Percentiles rank a stretch among this genome's conserved stretches.
These are phyloP conservation scores for Thermothelomyces thermophilus DNA, from an alignment of 2,329 filamentous ascomycete species.

Conservation along the genomic window DNA sequence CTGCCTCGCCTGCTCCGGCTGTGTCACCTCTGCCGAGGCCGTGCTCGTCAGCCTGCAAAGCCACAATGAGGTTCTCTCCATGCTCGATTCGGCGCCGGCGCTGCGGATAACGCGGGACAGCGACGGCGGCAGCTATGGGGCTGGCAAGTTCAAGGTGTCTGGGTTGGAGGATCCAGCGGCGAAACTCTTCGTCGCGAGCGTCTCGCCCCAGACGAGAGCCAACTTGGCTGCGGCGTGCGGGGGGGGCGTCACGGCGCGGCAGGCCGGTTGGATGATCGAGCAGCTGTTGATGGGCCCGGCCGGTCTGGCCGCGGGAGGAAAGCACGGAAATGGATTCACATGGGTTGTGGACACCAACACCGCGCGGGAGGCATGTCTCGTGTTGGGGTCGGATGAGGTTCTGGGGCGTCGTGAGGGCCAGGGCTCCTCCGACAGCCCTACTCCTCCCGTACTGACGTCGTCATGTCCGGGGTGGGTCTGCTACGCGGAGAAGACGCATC, in stretches of 20 bases:
- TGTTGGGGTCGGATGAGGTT: conserved; percentile 69
- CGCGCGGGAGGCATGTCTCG: conserved; percentile 74
- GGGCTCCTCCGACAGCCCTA: conserved; percentile 18
- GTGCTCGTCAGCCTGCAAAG: conserved; percentile 94
- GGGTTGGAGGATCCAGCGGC: conserved; percentile 54
- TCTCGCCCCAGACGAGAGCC: conserved; percentile 85
- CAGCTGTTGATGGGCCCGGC: conserved; percentile 66
- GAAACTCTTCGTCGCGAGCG: conserved; percentile 82
- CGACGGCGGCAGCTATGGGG: conserved; percentile 8
- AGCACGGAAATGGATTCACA: conserved; percentile 68
- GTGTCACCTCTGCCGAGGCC: conserved; percentile 94
- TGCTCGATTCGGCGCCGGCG: conserved; percentile 62
- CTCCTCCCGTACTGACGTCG: conserved; percentile 68
- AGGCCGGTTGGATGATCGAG: conserved; percentile 76
- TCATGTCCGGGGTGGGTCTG: conserved; percentile 98
- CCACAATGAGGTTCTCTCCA: conserved; percentile 80
- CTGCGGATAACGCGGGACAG: conserved; percentile 35
- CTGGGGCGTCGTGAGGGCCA: conserved; percentile 27
- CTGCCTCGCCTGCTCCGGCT: conserved; percentile 94
- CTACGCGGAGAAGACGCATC: conserved; percentile 97
- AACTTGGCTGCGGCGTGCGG: conserved; percentile 81
- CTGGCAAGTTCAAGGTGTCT: conserved; percentile 36
- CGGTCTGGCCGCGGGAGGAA: conserved; percentile 64
- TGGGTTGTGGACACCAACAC: conserved; percentile 90
- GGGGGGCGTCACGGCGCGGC: conserved; percentile 59